phyloP scores from a whole-genome alignment of 495 filamentous ascomycete genomes.

The Penicillium fimorum region DNA sequence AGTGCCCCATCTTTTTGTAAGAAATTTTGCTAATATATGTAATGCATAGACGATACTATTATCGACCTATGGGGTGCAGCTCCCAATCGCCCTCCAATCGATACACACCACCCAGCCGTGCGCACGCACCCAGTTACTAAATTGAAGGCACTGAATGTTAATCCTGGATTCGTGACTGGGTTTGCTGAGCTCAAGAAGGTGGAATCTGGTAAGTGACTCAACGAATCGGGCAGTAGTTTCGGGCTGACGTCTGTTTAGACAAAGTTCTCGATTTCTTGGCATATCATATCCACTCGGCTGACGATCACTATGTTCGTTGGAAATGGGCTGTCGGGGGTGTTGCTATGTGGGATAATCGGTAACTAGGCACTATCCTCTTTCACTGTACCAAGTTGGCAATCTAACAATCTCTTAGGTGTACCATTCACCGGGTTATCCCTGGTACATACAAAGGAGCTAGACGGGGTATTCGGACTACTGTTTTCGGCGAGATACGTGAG shows the following conservation, averaged over 20 bases:
- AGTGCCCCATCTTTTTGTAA: too few relatives aligned
- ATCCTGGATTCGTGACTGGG: constrained; percentile 49
- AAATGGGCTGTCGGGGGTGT: constrained; percentile 56
- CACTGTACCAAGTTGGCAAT: not conserved
- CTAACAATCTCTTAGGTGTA: constrained; percentile 25
- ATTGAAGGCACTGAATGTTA: constrained; percentile 51
- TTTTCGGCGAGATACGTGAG: constrained; percentile 56
- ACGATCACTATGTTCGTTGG: constrained; percentile 54
- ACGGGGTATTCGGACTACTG: constrained; percentile 51
- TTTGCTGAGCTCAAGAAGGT: constrained; percentile 54
- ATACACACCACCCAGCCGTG: constrained; percentile 55
- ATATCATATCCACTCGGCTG: constrained; percentile 52
- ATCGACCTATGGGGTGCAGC: constrained; percentile 48
- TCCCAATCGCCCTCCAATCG: constrained; percentile 50
- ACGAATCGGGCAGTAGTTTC: too few relatives aligned
- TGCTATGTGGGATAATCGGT: constrained; percentile 57
- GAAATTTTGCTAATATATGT: constrained; percentile 14
- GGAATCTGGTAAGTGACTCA: constrained; percentile 34
- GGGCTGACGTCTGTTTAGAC: constrained; percentile 23
- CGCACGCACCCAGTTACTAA: constrained; percentile 55
- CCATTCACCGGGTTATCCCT: constrained; percentile 51
- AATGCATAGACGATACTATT: constrained; percentile 28
- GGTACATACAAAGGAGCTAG: constrained; percentile 48
- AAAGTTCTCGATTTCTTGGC: constrained; percentile 51
- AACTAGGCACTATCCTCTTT: not conserved